phyloP scores from a whole-genome alignment of 2,329 filamentous ascomycete species.

The Diaporthe longicolla region DNA sequence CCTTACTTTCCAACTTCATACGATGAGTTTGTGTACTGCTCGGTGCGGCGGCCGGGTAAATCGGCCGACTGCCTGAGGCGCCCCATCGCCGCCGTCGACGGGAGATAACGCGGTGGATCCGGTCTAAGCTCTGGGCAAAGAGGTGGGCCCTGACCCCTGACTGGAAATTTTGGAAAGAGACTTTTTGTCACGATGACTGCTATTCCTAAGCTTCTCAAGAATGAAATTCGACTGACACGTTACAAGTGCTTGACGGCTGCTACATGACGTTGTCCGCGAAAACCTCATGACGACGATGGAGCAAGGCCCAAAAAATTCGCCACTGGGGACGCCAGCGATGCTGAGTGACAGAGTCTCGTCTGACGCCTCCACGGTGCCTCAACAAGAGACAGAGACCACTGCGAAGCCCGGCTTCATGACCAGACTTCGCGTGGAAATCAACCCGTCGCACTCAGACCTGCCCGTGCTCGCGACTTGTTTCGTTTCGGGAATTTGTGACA shows the following conservation, averaged over 20 bases:
- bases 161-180: slow-evolving; percentile 24
- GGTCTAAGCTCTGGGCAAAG: slow-evolving; percentile 7
- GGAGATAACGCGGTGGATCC: slow-evolving; percentile 34
- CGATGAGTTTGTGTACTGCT: background rate
- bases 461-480: slow-evolving; percentile 57
- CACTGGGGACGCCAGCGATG: slow-evolving; percentile 30
- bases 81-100: slow-evolving; percentile 11
- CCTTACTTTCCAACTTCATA: background rate
- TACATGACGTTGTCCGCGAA: background rate
- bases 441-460: slow-evolving; percentile 49
- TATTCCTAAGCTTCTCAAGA: background rate
- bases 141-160: slow-evolving; percentile 36
- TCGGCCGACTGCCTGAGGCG: background rate
- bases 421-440: slow-evolving; percentile 44
- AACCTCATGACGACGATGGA: slow-evolving; percentile 11
- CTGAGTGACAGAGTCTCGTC: slow-evolving; percentile 33
- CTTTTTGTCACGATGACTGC: slow-evolving; percentile 19
- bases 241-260: no score
- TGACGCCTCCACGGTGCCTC: slow-evolving; percentile 27
- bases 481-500: slow-evolving; percentile 57
- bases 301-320: slow-evolving; percentile 7
- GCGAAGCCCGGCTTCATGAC: slow-evolving; percentile 28
- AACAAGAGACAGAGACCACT: background rate
- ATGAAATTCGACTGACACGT: background rate
- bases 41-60: slow-evolving; percentile 1